Percentiles rank a stretch among this genome's conserved stretches.
Evolutionary conservation across 495 filamentous ascomycete genomes (phyloP).

Genomic region (Oleoguttula mirabilis): DNA sequence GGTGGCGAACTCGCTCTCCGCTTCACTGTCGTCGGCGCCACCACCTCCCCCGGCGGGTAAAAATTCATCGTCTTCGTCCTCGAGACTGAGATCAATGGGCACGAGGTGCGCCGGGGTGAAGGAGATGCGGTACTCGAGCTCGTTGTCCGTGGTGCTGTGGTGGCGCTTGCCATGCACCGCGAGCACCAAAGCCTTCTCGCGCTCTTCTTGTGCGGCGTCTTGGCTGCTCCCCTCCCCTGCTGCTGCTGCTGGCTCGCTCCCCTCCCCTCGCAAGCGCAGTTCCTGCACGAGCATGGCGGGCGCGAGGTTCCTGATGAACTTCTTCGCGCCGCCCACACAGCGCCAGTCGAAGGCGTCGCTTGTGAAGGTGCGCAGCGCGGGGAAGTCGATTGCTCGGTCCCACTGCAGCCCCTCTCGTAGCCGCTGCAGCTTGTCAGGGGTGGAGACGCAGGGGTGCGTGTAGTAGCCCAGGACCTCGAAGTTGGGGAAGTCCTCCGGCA

Average conservation of each 20-base stretch:
- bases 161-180: constrained; percentile 52
- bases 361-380: constrained; percentile 57
- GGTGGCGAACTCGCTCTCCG: constrained; percentile 15
- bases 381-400: constrained; percentile 53
- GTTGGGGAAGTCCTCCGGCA: constrained; percentile 76
- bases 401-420: constrained; percentile 47
- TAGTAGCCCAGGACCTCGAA: constrained; percentile 72
- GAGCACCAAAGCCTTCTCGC: constrained; percentile 41
- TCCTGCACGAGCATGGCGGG: constrained; percentile 61
- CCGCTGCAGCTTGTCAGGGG: constrained; percentile 42
- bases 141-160: constrained; percentile 62
- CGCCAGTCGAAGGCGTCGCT: constrained; percentile 78
- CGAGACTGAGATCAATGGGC: constrained; percentile 50
- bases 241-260: too few species aligned
- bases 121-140: constrained; percentile 63
- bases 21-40: constrained; percentile 33
- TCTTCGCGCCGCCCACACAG: constrained; percentile 62
- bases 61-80: constrained; percentile 36
- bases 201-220: constrained; percentile 28
- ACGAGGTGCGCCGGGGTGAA: constrained; percentile 69
- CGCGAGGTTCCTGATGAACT: constrained; percentile 71
- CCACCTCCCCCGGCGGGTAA: constrained; percentile 26
- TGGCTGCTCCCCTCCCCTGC: constrained; percentile 6
- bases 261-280: constrained; percentile 35
- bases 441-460: constrained; percentile 69